These are phyloP conservation scores for Rhodotorula mucilaginosa DNA, from an alignment of 1,284 basidiomycete species.

Conservation along the genomic window DNA sequence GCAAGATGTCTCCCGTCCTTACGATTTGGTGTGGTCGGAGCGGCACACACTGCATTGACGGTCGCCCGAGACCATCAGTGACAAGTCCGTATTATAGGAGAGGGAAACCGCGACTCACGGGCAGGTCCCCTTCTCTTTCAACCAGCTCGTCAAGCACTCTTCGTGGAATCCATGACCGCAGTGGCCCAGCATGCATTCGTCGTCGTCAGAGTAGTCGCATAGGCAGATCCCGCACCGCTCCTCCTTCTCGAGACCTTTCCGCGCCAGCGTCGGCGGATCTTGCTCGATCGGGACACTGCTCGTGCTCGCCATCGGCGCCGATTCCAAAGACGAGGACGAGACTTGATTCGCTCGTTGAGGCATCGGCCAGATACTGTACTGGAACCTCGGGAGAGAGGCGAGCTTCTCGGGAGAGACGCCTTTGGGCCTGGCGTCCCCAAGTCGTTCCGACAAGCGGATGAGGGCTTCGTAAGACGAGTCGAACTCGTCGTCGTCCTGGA, in stretches of 20 bases:
- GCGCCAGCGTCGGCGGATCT: constrained; percentile 14
- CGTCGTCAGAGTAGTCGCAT: constrained; percentile 36
- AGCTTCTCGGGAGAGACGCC: constrained; percentile 24
- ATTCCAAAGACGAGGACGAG: not conserved
- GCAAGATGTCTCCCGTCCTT: not conserved
- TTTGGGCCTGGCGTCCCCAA: constrained; percentile 37
- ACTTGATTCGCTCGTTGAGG: not conserved
- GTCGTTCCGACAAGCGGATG: constrained; percentile 32
- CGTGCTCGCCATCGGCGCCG: constrained; percentile 9
- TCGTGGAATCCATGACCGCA: constrained; percentile 34
- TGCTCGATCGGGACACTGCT: constrained; percentile 10
- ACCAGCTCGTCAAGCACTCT: constrained; percentile 27
- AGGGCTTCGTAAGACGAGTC: constrained; percentile 36
- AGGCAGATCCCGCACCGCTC: constrained; percentile 32
- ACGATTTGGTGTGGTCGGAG: constrained; percentile 12
- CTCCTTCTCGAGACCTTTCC: constrained; percentile 36
- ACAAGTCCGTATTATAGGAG: not conserved
- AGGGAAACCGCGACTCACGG: constrained; percentile 4
- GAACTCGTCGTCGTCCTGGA: constrained; percentile 37
- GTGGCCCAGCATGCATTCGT: constrained; percentile 17
- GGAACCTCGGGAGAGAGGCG: constrained; percentile 15
- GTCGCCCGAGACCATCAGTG: not conserved
- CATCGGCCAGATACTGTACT: constrained; percentile 31
- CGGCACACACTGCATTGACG: constrained; percentile 17
- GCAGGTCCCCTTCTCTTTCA: constrained; percentile 23